These are phyloP conservation scores for Russula olivacea DNA, from an alignment of 768 basidiomycete species.

Conservation along the genomic window DNA sequence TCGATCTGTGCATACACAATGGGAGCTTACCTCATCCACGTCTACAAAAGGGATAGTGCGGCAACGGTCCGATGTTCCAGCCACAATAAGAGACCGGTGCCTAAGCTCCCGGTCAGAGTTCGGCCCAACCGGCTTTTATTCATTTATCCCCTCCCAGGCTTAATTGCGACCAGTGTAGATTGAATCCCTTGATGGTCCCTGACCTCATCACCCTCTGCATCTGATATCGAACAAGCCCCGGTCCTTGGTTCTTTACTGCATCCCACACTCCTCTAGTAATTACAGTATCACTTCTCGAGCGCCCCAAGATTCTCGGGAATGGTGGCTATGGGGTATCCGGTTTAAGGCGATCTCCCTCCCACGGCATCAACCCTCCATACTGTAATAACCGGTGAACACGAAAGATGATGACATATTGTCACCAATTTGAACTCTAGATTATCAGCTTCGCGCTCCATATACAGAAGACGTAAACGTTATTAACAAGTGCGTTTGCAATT, in stretches of 20 bases:
- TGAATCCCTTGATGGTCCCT: constrained; percentile 1
- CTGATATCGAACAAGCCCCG: background rate
- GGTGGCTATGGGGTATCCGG: background rate
- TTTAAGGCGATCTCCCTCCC: background rate
- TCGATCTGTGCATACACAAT: background rate
- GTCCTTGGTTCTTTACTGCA: background rate
- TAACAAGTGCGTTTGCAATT: background rate
- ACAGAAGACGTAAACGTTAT: constrained; percentile 1
- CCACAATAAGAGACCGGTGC: constrained; percentile 1
- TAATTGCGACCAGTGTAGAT: background rate
- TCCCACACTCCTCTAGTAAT: background rate
- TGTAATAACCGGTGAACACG: background rate
- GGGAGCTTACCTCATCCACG: background rate
- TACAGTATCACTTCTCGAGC: background rate
- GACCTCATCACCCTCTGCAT: background rate
- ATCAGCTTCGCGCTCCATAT: background rate
- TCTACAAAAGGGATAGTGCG: background rate
- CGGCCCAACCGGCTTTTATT: constrained; percentile 16
- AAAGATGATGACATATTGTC: background rate
- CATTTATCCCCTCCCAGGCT: background rate
- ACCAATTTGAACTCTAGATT: background rate
- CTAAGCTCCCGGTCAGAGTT: background rate
- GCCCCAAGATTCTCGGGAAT: background rate
- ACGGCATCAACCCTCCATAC: background rate
- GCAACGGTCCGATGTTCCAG: background rate